Evolutionary conservation across 108 stramenopile genomes (phyloP), one percentile per base, ranked within the genome.

Genomic region (Parietichytrium sp.): DNA sequence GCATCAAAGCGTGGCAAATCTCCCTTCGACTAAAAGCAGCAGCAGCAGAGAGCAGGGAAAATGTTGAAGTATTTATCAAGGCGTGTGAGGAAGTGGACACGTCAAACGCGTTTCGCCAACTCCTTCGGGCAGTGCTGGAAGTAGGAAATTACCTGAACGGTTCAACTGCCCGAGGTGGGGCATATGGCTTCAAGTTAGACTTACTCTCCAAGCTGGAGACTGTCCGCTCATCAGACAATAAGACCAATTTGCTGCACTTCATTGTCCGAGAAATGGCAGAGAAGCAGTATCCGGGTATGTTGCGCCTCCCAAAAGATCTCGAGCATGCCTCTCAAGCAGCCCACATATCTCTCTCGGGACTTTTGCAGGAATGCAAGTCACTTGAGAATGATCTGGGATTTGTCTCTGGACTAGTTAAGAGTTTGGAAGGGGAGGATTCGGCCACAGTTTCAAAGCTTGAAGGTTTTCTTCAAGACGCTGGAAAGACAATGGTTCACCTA

Each of bases 71-170:
- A 20, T 79, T 96, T 33, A 84, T 86, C 52, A 79, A 84, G 42
- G 95, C 92, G 33, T 94, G 94, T 80, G 79, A 86, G 50, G 93
- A 94, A 15, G 29, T 81, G 16, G 83, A 8, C 10, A 7, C 18
- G 12, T 80, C 53, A 18, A 55, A 31, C n/a, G 79, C 79, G 79
- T 53, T 80, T 10, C 10, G 61, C 54, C 55, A 81, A 27, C 36
- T 42, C 6, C 61, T 72, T 7, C 33, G 42, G 6, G 61, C 45
- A n/a, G 45, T 85, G 18, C 77, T 85, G 26, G 72, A 61, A 25
- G 20, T 85, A 7, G 84, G 84, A 3, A 85, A 86, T 52, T 72
- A 84, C 51, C 20, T 86, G 52, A 86, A 86, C 51, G 83, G 81
- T 10, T 48, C 54, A 4, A 78, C 61, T 4, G 7, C 72, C 4